phyloP scores from a whole-genome alignment of 768 basidiomycete genomes.

The Tubosaeta brunneosetosa region DNA sequence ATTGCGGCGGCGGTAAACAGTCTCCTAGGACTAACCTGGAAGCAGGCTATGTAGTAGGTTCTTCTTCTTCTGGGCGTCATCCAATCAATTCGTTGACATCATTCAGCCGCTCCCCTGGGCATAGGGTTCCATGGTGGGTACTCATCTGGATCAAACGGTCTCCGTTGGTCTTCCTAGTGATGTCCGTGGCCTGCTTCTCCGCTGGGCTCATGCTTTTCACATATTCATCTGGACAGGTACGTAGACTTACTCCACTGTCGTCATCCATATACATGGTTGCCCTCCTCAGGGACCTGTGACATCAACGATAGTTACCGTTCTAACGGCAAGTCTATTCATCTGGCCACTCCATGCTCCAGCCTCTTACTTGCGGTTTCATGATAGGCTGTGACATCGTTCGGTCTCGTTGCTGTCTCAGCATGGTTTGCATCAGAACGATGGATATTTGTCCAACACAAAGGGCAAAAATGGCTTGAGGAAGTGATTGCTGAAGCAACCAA shows the following conservation, averaged over 20 bases:
- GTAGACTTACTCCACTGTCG: conserved; percentile 23
- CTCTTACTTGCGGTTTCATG: conserved; percentile 6
- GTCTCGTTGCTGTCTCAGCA: conserved; percentile 46
- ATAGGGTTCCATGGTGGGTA: conserved; percentile 56
- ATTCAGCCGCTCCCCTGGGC: conserved; percentile 47
- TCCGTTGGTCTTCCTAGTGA: conserved; percentile 76
- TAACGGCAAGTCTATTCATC: conserved; percentile 42
- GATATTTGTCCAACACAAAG: conserved; percentile 44
- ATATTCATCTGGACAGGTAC: conserved; percentile 67
- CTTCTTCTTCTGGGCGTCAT: conserved; percentile 8
- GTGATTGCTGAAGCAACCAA: conserved; percentile 31
- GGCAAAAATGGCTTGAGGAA: conserved; percentile 49
- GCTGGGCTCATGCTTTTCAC: conserved; percentile 73
- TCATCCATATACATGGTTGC: conserved; percentile 12
- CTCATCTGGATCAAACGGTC: conserved; percentile 83
- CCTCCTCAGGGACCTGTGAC: conserved; percentile 50
- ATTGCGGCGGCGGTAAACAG: conserved; percentile 53
- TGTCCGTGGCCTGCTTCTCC: conserved; percentile 81
- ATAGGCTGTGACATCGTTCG: conserved; percentile 38
- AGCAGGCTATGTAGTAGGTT: conserved; percentile 53
- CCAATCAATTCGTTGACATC: conserved; percentile 16
- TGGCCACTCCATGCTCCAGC: not conserved
- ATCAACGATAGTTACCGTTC: conserved; percentile 68
- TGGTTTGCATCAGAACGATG: conserved; percentile 53
- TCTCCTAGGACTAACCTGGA: conserved; percentile 50